Percentiles rank a stretch among this genome's conserved stretches.
Conservation (phyloP, 768 basidiomycete genomes). For the Trametopsis cervina region DNA sequence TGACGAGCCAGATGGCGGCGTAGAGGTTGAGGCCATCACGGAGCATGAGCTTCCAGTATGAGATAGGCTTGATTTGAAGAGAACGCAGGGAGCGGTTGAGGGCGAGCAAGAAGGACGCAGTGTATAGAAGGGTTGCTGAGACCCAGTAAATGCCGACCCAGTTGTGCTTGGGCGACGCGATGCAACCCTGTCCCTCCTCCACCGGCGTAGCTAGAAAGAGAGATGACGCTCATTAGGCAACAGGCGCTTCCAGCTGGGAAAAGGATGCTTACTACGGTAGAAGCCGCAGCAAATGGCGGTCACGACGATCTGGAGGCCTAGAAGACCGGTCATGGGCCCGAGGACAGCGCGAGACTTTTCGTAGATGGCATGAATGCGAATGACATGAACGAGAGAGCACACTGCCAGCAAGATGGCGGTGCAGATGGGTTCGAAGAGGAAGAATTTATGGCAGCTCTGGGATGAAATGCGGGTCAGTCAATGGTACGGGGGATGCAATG, state of each 20-base stretch:
- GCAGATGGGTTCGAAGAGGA: constrained; percentile 81
- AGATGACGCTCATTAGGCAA: too few relatives aligned
- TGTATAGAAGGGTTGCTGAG: constrained; percentile 66
- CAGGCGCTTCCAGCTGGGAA: too few relatives aligned
- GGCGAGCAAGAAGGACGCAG: constrained; percentile 57
- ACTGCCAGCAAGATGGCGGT: constrained; percentile 76
- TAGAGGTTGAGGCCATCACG: constrained; percentile 86
- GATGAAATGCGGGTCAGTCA: background rate
- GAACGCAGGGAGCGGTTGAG: constrained; percentile 53
- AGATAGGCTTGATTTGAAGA: constrained; percentile 48
- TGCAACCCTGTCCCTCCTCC: constrained; percentile 71
- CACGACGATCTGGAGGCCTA: constrained; percentile 61
- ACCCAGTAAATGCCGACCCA: constrained; percentile 90
- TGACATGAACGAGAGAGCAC: constrained; percentile 65
- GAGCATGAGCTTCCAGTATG: constrained; percentile 82
- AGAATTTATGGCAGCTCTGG: constrained; percentile 63
- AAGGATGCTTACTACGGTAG: constrained; percentile 51
- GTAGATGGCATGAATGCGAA: constrained; percentile 75
- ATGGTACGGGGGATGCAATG: too few relatives aligned
- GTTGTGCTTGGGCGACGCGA: constrained; percentile 70
- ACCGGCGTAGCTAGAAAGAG: constrained; percentile 55
- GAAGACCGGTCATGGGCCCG: constrained; percentile 46
- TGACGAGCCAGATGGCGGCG: constrained; percentile 70
- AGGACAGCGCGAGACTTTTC: constrained; percentile 55
- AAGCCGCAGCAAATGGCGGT: constrained; percentile 75